These are phyloP conservation scores for Tanozyma kutaoensis DNA, from an alignment of 805 yeast species.

Conservation along the genomic window DNA sequence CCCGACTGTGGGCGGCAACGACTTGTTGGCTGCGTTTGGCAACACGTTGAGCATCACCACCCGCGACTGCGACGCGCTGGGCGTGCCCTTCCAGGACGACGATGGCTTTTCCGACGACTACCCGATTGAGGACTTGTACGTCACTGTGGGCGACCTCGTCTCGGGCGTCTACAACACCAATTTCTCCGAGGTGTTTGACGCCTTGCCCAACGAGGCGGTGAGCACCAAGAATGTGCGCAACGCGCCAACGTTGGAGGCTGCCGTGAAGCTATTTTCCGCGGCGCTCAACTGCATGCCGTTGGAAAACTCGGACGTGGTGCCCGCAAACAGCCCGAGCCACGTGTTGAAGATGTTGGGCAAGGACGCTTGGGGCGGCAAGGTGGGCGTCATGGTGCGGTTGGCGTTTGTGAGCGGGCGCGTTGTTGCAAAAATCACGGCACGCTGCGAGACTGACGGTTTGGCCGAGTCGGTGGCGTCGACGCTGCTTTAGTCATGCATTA, in stretches of 20 bases:
- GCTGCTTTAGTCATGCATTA: too few relatives aligned
- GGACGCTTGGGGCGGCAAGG: slow-evolving; percentile 46
- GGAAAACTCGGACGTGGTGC: slow-evolving; percentile 59
- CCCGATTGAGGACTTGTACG: slow-evolving; percentile 67
- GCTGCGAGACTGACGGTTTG: slow-evolving; percentile 27
- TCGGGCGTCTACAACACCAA: slow-evolving; percentile 66
- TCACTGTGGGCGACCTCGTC: slow-evolving; percentile 73
- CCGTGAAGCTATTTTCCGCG: slow-evolving; percentile 37
- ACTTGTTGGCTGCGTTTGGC: slow-evolving; percentile 32
- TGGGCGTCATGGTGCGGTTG: slow-evolving; percentile 35
- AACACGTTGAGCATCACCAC: slow-evolving; percentile 63
- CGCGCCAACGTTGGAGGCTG: slow-evolving; percentile 18
- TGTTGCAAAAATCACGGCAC: slow-evolving; percentile 43
- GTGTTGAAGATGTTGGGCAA: slow-evolving; percentile 75
- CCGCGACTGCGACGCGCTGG: slow-evolving; percentile 68
- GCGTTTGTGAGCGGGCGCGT: slow-evolving; percentile 44
- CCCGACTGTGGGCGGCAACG: slow-evolving; percentile 33
- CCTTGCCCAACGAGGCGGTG: slow-evolving; percentile 43
- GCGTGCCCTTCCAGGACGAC: slow-evolving; percentile 46
- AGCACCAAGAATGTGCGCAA: slow-evolving; percentile 55
- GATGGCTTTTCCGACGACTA: slow-evolving; percentile 92
- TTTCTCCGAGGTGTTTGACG: slow-evolving; percentile 65
- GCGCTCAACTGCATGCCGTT: slow-evolving; percentile 44
- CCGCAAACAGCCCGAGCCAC: slow-evolving; percentile 48
- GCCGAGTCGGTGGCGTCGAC: slow-evolving; percentile 5